These are phyloP conservation scores for Coprinopsis strossmayeri DNA, from an alignment of 768 basidiomycete species.

Conservation along the genomic window DNA sequence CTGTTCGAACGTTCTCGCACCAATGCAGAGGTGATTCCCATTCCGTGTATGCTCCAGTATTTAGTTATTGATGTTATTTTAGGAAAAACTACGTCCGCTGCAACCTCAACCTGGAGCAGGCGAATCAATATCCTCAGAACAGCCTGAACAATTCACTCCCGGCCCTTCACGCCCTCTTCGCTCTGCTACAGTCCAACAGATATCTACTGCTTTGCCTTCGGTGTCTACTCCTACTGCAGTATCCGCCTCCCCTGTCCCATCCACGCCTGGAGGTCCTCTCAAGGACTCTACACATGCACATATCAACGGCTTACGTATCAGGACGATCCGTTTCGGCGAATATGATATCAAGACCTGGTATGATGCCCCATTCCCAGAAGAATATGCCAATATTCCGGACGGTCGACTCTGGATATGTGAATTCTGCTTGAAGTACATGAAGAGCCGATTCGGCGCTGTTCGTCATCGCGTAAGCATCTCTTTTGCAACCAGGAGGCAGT, in stretches of 20 bases:
- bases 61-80: slow-evolving; percentile 3
- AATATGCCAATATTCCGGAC: slow-evolving; percentile 88
- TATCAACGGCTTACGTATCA: slow-evolving; percentile 58
- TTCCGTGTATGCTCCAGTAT: neutral
- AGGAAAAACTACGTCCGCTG: slow-evolving; percentile 48
- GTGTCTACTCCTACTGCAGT: slow-evolving; percentile 21
- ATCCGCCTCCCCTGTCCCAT: slow-evolving; percentile 35
- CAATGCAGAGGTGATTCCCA: slow-evolving; percentile 58
- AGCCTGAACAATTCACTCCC: slow-evolving; percentile 26
- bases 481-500: neutral
- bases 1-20: slow-evolving; percentile 68
- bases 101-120: slow-evolving; percentile 15
- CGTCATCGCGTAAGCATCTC: slow-evolving; percentile 72
- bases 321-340: slow-evolving; percentile 81
- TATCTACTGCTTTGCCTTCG: slow-evolving; percentile 11
- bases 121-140: slow-evolving; percentile 2
- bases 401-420: slow-evolving; percentile 96
- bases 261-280: slow-evolving; percentile 31
- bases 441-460: slow-evolving; percentile 78
- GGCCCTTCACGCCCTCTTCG: slow-evolving; percentile 61
- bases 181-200: slow-evolving; percentile 43
- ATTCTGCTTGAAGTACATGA: slow-evolving; percentile 98
- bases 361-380: slow-evolving; percentile 97
- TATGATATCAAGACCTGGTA: slow-evolving; percentile 98
- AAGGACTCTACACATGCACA: slow-evolving; percentile 23